Base-by-base conservation (phyloP, 2,329 filamentous ascomycete species). In the Rachicladosporium sp. region DNA sequence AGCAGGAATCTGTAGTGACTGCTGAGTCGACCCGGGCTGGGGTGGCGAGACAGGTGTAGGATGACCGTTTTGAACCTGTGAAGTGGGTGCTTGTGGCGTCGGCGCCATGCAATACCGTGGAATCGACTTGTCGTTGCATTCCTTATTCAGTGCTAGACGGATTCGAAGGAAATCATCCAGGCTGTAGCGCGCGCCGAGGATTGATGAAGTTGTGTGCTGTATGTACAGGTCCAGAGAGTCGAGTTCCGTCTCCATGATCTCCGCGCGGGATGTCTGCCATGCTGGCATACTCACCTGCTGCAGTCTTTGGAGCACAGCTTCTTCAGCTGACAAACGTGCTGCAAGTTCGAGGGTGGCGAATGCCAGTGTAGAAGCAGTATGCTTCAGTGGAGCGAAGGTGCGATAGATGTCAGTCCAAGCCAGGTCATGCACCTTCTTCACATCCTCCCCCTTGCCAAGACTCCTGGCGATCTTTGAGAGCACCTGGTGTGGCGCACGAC, bases 161-260 rank as follows among this genome's bases (percentile, higher is more conserved):
- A 93, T 78, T 47, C 81, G 76, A 55, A 96, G 84, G 57, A 94
- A 89, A 39, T 73, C 73, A 49, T 89, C 80, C 33, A 89, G 69
- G 35, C 80, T 74, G 60, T 85, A 82, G 35, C 74, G 67, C 10
- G 73, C 68, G 5, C 87, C 88, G 12, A 94, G 68, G 37, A 80
- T 76, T 29, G 87, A 94, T 37, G 72, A 69, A 48, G 76, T 74
- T 40, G 77, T 76, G 56, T 93, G 81, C 54, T 93, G 83, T 0
- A 86, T 91, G 60, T 95, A 96, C 2, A 96, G 73, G 54, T 98
- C 89, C 19, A 96, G 72, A 0, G 95, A 70, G 55, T 96, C 91
- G 31, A 95, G 76, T 52, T 94, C 74, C 0, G 85, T 89, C 69
- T 96, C 89, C 65, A 70, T 68, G 34, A 69, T 55, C 44, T 69